Evolutionary conservation across 345 rosid species (phyloP).

Genomic region (Bruguiera gymnorhiza): DNA sequence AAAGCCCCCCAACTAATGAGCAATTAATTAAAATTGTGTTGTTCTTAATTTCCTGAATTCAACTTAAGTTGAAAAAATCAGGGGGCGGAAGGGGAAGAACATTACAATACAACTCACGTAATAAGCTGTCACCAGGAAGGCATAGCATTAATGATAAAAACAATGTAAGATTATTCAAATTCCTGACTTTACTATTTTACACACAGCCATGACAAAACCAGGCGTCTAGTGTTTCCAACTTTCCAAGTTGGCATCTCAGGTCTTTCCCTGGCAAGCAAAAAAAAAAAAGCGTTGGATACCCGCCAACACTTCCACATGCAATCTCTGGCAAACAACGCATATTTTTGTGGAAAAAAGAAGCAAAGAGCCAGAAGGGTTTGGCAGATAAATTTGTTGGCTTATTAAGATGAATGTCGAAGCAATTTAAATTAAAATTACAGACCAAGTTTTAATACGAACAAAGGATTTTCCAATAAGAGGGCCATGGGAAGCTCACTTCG

Average conservation of each 20-base stretch:
- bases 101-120: background rate
- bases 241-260: background rate
- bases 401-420: background rate
- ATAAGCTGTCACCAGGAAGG: background rate
- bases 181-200: background rate
- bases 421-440: background rate
- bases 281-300: background rate
- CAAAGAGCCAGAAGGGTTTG: background rate
- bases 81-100: background rate
- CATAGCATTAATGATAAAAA: background rate
- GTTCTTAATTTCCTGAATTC: too few species aligned
- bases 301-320: background rate
- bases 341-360: background rate
- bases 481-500: too few species aligned
- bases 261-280: background rate
- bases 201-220: background rate
- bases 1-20: too few species aligned
- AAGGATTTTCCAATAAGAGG: too few species aligned
- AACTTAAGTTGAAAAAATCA: background rate
- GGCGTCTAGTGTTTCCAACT: background rate
- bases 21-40: too few species aligned
- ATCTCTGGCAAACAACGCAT: background rate
- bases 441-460: too few species aligned
- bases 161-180: background rate
- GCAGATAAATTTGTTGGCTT: background rate